Percentiles rank a stretch among this genome's conserved stretches.
These are phyloP conservation scores for Halophytophthora batemanensis DNA, from an alignment of 352 stramenopile species.

Conservation along the genomic window DNA sequence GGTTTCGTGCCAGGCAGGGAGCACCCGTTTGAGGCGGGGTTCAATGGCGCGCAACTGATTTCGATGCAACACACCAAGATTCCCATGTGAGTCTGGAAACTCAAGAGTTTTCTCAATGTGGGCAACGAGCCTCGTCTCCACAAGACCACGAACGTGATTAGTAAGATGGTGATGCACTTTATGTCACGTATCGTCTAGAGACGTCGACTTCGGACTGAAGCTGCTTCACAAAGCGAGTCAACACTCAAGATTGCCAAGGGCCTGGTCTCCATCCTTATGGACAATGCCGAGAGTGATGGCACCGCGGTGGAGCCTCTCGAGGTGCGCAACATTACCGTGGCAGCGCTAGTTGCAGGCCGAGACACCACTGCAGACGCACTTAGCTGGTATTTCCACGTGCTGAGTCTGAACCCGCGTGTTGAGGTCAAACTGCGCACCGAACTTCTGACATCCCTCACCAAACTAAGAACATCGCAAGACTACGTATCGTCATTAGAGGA, in stretches of 20 bases:
- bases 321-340: constrained; percentile 64
- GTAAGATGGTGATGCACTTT: constrained; percentile 23
- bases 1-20: constrained; percentile 15
- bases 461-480: not conserved
- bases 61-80: not conserved
- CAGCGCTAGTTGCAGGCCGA: constrained; percentile 44
- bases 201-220: constrained; percentile 13
- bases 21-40: constrained; percentile 19
- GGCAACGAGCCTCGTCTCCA: constrained; percentile 22
- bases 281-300: constrained; percentile 18
- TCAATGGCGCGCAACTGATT: constrained; percentile 9
- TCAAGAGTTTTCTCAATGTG: constrained; percentile 19
- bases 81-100: constrained; percentile 6
- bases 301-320: constrained; percentile 25
- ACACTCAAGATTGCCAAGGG: constrained; percentile 20
- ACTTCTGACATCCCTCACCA: constrained; percentile 8
- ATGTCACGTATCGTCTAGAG: constrained; percentile 23
- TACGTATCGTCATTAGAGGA: constrained; percentile 30
- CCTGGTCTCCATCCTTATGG: constrained; percentile 38
- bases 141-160: constrained; percentile 25
- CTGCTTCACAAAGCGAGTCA: constrained; percentile 13
- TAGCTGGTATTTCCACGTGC: constrained; percentile 41
- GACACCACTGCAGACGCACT: constrained; percentile 48
- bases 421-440: constrained; percentile 16
- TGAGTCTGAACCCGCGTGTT: constrained; percentile 31